These are phyloP conservation scores for Fusarium marasasianum DNA, from an alignment of 2,329 filamentous ascomycete species.

Conservation along the genomic window DNA sequence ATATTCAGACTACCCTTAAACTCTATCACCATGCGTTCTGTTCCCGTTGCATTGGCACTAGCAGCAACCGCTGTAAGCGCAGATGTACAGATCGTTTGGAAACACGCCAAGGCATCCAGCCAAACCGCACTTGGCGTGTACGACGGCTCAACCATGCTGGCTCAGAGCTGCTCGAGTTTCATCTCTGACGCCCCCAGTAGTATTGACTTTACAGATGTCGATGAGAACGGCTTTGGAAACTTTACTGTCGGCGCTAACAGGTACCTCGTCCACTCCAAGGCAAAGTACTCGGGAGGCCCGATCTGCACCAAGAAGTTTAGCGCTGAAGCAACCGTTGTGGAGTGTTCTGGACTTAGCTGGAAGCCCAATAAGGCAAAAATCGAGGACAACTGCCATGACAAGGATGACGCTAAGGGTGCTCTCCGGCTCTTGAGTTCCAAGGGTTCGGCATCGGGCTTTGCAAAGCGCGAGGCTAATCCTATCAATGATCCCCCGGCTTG, in stretches of 20 bases:
- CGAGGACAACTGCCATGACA: background rate
- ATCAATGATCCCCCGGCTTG: background rate
- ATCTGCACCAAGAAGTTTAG: background rate
- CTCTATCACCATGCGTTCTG: background rate
- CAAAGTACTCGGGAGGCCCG: background rate
- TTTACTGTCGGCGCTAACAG: background rate
- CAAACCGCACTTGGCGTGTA: background rate
- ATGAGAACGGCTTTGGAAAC: conserved; percentile 1
- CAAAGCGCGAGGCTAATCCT: background rate
- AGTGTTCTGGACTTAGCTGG: background rate
- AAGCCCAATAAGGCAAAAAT: background rate
- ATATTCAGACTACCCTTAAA: background rate
- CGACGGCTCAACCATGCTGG: background rate
- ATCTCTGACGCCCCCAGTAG: background rate
- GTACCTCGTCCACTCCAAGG: background rate
- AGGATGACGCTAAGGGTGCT: background rate
- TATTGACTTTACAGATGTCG: background rate
- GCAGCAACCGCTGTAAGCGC: background rate
- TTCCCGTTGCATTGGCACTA: background rate
- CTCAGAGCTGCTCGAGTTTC: background rate
- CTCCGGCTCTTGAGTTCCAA: background rate
- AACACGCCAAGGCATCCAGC: background rate
- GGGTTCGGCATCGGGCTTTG: background rate
- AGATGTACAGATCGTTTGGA: background rate
- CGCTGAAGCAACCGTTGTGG: background rate